Base-by-base conservation (phyloP, 805 yeast species). In the Candida silvatica region DNA sequence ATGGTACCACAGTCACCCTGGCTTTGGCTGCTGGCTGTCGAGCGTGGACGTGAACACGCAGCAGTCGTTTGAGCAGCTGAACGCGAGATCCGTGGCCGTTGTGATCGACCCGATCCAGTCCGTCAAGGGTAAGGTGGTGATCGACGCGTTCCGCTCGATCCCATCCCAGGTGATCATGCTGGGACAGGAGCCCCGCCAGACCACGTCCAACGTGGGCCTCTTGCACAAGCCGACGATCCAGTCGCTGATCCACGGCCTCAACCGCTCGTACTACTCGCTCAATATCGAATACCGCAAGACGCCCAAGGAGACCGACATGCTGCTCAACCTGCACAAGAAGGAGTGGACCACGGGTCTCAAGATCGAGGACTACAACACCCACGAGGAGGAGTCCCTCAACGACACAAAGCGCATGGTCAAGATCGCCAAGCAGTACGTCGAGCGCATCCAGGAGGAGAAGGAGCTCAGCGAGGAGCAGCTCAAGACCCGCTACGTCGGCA, bases 1-100 rank as follows among this genome's bases (percentile, higher is more conserved):
- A 23, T 92, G 99, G 99, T 92, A 92, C 66, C 99, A 92, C 58
- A 88, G 97, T 11, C 98, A 92, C 62, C 98, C 98, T 4, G 98
- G 98, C 14, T 92, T 90, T 58, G 98, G 98, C n/a, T 92, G 99
- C 67, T 92, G 99, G 99, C 70, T 92, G 48, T 88, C 97, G 9
- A 78, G 88, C 20, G 97, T 92, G 20, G 99, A 92, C 71, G 94
- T 92, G 41, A 86, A 87, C 59, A 92, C 99, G 3, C 99, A 92
- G 56, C 96, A 90, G 58, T 85, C 96, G 24, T 92, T 92, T 54
- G 99, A 92, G 58, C 97, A 87, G 60, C 76, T 92, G 59, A 90
- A 90, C 58, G 80, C 80, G 44, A 72, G 98, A 48, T 95, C 98
- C 0, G 98, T 92, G 26, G 98, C 99, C 2, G 99, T 92, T 22